A percentile compares a stretch with the other conserved stretches of the same genome.
Evolutionary conservation across 108 stramenopile species (phyloP).

Genomic region (Skeletonema marinoi): DNA sequence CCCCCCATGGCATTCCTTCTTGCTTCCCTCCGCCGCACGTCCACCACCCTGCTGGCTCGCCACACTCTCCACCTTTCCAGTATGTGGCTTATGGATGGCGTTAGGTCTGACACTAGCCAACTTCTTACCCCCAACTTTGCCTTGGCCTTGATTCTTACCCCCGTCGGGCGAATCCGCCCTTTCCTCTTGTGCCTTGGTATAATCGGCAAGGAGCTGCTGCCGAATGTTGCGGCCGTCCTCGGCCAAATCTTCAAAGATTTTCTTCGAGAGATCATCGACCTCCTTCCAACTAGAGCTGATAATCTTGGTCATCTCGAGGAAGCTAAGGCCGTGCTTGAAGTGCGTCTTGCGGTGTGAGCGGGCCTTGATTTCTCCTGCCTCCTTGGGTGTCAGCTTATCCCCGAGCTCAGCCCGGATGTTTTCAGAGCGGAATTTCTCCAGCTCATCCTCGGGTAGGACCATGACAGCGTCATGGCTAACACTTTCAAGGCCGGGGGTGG

Average conservation of each 20-base stretch:
- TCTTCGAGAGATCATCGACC: neutral
- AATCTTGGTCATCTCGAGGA: constrained; percentile 8
- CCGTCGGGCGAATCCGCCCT: neutral
- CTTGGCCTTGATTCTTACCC: neutral
- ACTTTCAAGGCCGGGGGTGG: neutral
- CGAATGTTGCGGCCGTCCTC: neutral
- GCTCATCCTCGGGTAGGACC: neutral
- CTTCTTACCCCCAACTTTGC: neutral
- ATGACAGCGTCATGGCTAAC: neutral
- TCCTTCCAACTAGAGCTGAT: neutral
- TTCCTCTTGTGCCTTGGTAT: neutral
- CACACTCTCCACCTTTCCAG: neutral
- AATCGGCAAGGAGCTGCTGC: neutral
- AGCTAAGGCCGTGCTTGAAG: neutral
- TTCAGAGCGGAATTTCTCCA: neutral
- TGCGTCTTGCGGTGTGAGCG: constrained; percentile 1
- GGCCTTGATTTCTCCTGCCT: neutral
- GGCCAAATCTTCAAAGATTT: constrained; percentile 1
- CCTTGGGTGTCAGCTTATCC: constrained; percentile 6
- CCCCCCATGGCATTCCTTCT: neutral
- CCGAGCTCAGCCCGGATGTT: neutral
- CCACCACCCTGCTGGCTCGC: neutral
- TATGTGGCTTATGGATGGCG: neutral
- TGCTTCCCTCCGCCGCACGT: no score
- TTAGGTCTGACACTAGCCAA: neutral